phyloP scores from a whole-genome alignment of 129 eudicot genomes.

The Tanacetum coccineum region DNA sequence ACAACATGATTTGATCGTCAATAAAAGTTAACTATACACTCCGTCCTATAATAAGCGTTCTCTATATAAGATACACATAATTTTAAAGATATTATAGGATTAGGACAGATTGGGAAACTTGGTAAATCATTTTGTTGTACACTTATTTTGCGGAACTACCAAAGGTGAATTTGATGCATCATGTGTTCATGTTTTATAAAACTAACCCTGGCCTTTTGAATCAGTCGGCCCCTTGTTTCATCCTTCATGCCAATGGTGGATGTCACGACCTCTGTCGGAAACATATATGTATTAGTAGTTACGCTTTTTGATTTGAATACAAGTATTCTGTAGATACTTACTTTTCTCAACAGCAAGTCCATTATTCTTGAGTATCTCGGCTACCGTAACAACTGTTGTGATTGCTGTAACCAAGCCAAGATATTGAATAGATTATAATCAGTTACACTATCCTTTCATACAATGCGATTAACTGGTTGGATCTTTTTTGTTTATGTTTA shows the following conservation, averaged over 20 bases:
- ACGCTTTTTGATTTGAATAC: background rate
- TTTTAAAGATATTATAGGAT: no score
- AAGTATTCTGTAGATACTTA: slow-evolving; percentile 22
- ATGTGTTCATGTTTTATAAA: background rate
- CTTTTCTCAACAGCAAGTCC: slow-evolving; percentile 84
- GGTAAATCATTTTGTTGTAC: no score
- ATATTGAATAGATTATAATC: background rate
- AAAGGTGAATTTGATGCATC: slow-evolving; percentile 6
- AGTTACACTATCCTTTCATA: background rate
- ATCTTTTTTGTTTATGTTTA: no score
- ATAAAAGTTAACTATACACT: no score
- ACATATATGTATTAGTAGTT: background rate
- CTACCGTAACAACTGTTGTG: slow-evolving; percentile 82
- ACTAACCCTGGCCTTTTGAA: slow-evolving; percentile 92
- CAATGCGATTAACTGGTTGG: background rate
- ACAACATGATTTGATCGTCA: no score
- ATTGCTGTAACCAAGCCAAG: slow-evolving; percentile 48
- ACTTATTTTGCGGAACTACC: no score
- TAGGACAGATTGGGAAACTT: no score
- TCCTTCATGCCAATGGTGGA: slow-evolving; percentile 89
- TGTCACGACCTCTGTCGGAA: slow-evolving; percentile 63
- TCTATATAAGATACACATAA: no score
- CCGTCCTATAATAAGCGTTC: no score
- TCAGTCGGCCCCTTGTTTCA: slow-evolving; percentile 66
- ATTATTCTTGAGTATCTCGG: slow-evolving; percentile 86